These are phyloP conservation scores for Trichomonas gallinae DNA, from an alignment of 208 protist species.

Conservation along the genomic window DNA sequence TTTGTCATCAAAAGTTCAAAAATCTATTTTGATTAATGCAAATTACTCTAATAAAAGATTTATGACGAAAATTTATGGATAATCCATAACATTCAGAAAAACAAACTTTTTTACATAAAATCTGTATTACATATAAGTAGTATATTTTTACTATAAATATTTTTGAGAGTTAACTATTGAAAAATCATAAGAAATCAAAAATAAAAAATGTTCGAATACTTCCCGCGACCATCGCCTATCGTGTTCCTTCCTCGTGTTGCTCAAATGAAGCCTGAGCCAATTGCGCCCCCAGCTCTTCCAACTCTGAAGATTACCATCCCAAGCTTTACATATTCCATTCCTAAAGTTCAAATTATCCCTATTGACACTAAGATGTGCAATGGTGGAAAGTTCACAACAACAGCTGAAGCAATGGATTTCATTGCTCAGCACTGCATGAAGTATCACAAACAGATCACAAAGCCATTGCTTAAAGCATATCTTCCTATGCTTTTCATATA, in stretches of 20 bases:
- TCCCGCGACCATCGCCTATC: background rate
- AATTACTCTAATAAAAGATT: too few species aligned
- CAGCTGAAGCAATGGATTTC: background rate
- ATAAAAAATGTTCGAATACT: background rate
- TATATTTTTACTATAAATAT: too few species aligned
- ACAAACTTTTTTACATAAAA: too few species aligned
- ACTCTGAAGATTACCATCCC: background rate
- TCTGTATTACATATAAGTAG: too few species aligned
- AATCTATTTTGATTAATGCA: too few species aligned
- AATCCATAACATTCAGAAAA: too few species aligned
- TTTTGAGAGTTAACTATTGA: too few species aligned
- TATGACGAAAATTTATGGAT: too few species aligned
- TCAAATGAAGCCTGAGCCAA: background rate
- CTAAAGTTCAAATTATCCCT: background rate
- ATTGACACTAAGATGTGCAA: background rate
- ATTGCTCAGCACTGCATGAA: background rate
- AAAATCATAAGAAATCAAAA: background rate
- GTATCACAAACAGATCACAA: background rate
- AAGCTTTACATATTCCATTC: background rate
- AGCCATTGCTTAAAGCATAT: background rate
- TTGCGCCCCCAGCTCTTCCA: too few species aligned
- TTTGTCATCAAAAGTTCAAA: too few species aligned
- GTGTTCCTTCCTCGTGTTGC: background rate
- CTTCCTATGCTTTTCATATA: background rate
- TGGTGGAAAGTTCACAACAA: background rate